Evolutionary conservation across 495 filamentous ascomycete species (phyloP), one percentile per base, ranked within the genome.

Genomic region (Talaromyces trachyspermus): DNA sequence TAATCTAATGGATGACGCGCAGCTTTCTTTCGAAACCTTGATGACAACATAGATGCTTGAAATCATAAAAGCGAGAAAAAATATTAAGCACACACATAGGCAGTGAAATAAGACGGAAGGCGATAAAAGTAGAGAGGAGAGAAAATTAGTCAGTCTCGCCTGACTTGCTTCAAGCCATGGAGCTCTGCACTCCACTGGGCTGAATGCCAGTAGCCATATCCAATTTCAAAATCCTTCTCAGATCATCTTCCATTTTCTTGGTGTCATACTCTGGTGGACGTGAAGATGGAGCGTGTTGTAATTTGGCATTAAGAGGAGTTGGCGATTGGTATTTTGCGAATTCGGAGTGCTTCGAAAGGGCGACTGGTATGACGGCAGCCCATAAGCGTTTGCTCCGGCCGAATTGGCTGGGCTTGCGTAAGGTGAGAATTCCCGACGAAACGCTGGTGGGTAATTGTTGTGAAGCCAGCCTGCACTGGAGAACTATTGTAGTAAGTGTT

Each of bases 161-260:
- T n/a, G n/a, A n/a, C n/a, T n/a, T n/a, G n/a, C n/a, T 27, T 57
- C 51, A 68, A 20, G 68, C 69, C 35, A 64, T 61, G 35, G 66
- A 66, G 45, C 66, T 70, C 26, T 66, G 68, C 19, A 68, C 59
- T 15, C 61, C 58, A 32, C 49, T 60, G 7, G 62, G 46, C 25
- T 57, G 54, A 43, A 72, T 48, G 32, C 55, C 40, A 27, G 54
- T 39, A 26, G 59, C 51, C 20, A 58, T 60, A 52, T 71, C 64
- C 49, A 79, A 56, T 49, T 77, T 77, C 60, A 79, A 53, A 30
- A 77, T 70, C 15, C 72, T 62, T n/a, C 72, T 69, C 33, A 79
- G 51, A 59, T 77, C 71, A 55, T 77, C 70, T 56, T 77, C 75
- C 50, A 79, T 74, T 30, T 67, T 59, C 54, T 72, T 70, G 4